These are phyloP conservation scores for Cyclospora cayetanensis DNA, from an alignment of 169 alveolate genomes.

Conservation along the genomic window DNA sequence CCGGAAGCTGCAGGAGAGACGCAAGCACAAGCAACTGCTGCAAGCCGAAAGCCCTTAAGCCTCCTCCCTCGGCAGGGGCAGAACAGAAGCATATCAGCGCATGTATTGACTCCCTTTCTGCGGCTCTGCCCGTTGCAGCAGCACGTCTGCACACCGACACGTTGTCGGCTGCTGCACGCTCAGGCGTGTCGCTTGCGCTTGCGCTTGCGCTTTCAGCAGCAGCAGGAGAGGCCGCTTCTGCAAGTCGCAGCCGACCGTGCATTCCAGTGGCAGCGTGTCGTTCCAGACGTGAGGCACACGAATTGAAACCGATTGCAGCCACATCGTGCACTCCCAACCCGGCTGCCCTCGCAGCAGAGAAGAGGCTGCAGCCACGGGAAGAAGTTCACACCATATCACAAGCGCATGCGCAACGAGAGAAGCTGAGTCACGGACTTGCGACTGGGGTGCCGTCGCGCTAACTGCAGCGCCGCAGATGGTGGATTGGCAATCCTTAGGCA, in stretches of 20 bases:
- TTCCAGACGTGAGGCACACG: not conserved
- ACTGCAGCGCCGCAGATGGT: too few relatives aligned
- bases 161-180: not conserved
- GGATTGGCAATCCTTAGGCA: too few relatives aligned
- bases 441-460: too few relatives aligned
- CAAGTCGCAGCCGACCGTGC: too few relatives aligned
- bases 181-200: not conserved
- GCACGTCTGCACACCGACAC: too few relatives aligned
- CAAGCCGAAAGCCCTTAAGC: not conserved
- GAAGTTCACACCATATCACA: too few relatives aligned
- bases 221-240: too few relatives aligned
- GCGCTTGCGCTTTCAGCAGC: not conserved
- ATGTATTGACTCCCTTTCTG: not conserved
- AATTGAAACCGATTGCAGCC: slow-evolving; percentile 9
- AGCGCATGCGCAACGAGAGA: too few relatives aligned
- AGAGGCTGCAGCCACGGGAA: not conserved
- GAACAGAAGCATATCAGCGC: not conserved
- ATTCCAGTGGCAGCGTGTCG: not conserved
- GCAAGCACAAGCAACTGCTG: slow-evolving; percentile 32
- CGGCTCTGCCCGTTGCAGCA: not conserved
- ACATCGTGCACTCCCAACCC: not conserved
- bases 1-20: not conserved
- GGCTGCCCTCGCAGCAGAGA: slow-evolving; percentile 8
- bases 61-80: slow-evolving; percentile 6
- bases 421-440: not conserved